A percentile compares a stretch with the other conserved stretches of the same genome.
phyloP scores from a whole-genome alignment of 768 basidiomycete species.

The Russula sp. region DNA sequence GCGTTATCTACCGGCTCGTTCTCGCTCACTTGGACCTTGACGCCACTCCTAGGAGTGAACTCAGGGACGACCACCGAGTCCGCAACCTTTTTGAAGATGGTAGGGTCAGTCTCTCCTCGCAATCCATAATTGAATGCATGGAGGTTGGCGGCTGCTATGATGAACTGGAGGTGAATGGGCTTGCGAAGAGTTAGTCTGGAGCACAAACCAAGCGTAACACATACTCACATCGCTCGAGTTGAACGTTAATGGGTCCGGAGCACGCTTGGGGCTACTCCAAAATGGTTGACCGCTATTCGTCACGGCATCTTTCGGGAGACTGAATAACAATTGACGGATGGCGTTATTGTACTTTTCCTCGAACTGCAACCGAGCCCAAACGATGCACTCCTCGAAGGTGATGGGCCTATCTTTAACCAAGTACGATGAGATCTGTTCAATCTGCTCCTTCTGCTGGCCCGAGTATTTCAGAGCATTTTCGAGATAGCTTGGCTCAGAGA shows the following conservation, averaged over 20 bases:
- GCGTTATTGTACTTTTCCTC: constrained; percentile 91
- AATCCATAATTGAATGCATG: constrained; percentile 98
- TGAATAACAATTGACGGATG: constrained; percentile 88
- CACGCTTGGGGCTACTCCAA: constrained; percentile 98
- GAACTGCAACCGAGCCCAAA: constrained; percentile 94
- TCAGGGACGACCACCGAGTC: constrained; percentile 81
- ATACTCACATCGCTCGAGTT: constrained; percentile 76
- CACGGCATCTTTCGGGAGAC: constrained; percentile 88
- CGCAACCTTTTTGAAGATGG: constrained; percentile 75
- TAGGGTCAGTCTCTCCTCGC: constrained; percentile 76
- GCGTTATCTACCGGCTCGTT: constrained; percentile 68
- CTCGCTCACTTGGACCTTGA: constrained; percentile 91
- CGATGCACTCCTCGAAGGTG: constrained; percentile 94
- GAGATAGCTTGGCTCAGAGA: constrained; percentile 93
- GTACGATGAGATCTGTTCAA: constrained; percentile 82
- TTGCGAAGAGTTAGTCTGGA: constrained; percentile 28
- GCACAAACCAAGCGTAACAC: neutral
- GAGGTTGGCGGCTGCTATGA: constrained; percentile 90
- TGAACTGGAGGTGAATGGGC: constrained; percentile 81
- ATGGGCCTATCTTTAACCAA: constrained; percentile 89
- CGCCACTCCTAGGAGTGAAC: constrained; percentile 87
- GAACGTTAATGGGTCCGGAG: constrained; percentile 85
- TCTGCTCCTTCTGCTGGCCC: constrained; percentile 84
- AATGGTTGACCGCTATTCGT: constrained; percentile 93
- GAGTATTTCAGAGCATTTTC: constrained; percentile 87